Evolutionary conservation across 257 asterid species (phyloP).

Genomic region (Nicotiana benthamiana): DNA sequence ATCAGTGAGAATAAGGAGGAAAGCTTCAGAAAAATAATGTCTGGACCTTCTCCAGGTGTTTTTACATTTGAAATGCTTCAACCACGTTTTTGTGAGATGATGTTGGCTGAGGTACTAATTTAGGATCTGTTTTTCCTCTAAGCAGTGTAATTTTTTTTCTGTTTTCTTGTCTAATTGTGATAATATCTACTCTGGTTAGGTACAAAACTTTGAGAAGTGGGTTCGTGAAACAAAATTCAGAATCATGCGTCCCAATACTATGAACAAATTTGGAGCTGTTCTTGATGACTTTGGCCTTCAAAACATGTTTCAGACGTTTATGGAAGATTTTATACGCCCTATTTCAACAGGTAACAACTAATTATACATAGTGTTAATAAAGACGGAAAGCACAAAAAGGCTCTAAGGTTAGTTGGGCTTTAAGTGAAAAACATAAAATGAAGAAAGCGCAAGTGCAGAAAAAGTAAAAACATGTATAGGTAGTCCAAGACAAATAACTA

Average conservation of each 20-base stretch:
- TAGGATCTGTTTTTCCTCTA: conserved; percentile 6
- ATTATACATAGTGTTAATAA: neutral
- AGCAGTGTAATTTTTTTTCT: conserved; percentile 17
- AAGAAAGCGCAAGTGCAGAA: no score
- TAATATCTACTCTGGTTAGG: conserved; percentile 37
- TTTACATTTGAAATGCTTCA: conserved; percentile 84
- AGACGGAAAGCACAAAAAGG: no score
- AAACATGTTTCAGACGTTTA: conserved; percentile 72
- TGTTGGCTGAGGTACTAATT: conserved; percentile 69
- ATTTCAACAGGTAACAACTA: conserved; percentile 51
- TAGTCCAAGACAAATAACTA: no score
- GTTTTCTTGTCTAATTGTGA: conserved; percentile 29
- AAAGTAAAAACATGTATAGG: no score
- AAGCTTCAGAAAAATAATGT: conserved; percentile 65
- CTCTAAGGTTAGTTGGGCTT: no score
- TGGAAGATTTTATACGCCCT: conserved; percentile 83
- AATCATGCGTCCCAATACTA: conserved; percentile 89
- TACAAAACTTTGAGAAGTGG: conserved; percentile 92
- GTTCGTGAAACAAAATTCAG: conserved; percentile 92
- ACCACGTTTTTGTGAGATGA: conserved; percentile 81
- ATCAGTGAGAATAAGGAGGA: conserved; percentile 59
- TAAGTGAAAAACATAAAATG: no score
- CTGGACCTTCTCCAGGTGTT: conserved; percentile 82
- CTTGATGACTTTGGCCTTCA: conserved; percentile 98
- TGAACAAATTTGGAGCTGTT: conserved; percentile 88